Evolutionary conservation across 345 rosid genomes (phyloP).

Genomic region (Nasturtium officinale): DNA sequence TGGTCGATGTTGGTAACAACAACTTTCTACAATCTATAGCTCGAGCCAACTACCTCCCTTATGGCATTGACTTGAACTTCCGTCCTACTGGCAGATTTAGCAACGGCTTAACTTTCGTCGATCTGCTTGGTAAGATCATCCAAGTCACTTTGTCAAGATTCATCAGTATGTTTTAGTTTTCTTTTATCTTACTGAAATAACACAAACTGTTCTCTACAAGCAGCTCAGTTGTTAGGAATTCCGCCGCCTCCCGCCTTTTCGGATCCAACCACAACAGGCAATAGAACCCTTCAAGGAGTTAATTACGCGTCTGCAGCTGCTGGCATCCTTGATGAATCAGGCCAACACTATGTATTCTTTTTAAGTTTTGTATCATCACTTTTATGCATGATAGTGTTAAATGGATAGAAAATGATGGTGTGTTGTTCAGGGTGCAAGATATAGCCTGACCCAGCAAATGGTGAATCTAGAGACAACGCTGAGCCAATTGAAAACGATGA

Average conservation of each 20-base stretch:
- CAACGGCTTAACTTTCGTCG: constrained; percentile 72
- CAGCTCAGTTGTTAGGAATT: constrained; percentile 67
- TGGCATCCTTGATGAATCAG: constrained; percentile 83
- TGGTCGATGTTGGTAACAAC: constrained; percentile 83
- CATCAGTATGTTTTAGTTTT: background rate
- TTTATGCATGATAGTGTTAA: background rate
- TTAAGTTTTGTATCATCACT: constrained; percentile 12
- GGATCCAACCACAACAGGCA: constrained; percentile 63
- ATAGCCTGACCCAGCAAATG: constrained; percentile 66
- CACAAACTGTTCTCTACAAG: constrained; percentile 18
- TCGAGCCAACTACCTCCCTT: constrained; percentile 72
- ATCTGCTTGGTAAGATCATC: constrained; percentile 58
- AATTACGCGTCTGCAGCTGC: constrained; percentile 93
- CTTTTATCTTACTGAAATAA: constrained; percentile 12
- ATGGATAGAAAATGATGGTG: constrained; percentile 14
- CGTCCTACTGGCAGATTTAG: constrained; percentile 80
- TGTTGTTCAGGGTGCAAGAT: constrained; percentile 60
- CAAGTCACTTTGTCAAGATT: background rate
- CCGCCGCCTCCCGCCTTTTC: constrained; percentile 67
- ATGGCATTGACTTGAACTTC: constrained; percentile 71
- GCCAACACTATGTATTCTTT: constrained; percentile 62
- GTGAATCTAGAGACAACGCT: constrained; percentile 64
- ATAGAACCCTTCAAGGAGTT: constrained; percentile 63
- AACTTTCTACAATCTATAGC: constrained; percentile 68
- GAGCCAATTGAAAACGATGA: constrained; percentile 55